Base-by-base conservation (phyloP, 2,329 filamentous ascomycete genomes). In the Cladophialophora carrionii region DNA sequence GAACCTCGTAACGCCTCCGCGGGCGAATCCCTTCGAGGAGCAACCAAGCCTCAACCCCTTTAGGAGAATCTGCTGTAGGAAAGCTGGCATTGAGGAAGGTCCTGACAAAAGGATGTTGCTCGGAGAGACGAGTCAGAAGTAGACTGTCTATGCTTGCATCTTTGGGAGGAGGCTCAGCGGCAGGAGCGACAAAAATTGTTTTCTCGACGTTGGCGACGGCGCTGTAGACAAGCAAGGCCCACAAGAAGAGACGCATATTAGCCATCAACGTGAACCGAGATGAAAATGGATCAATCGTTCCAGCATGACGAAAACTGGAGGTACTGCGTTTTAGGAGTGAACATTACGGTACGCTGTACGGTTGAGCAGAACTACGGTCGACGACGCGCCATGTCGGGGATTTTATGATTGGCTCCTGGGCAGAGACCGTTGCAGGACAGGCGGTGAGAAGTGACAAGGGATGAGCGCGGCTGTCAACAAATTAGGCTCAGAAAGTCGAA, bases 161-260 rank as follows among this genome's bases (percentile, higher is more conserved):
- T 57, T 80, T 76, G 41, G 88, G 85, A 53, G 90, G 77, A 61
- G 81, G 76, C 72, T 86, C 76, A 34, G 82, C 77, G 34, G 79
- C 74, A 10, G 93, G 92, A 24, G 86, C 92, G 41, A 89, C 81
- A 80, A 99, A 98, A 73, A 98, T 91, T 71, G 86, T 83, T 79
- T 99, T 99, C 76, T 98, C 95, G 62, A 90, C 89, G 76, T 99
- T 98, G 76, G 90, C 92, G 71, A 76, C 73, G 66, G 49, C 67
- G 41, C 53, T 20, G 17, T 56, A 43, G 22, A 53, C 17, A 56
- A 57, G 65, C 29, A 61, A 7, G n/a, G 57, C 17, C 51, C 57
- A 68, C 31, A 63, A 7, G 8, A 66, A 8, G 32, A 57, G 31
- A 17, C 37, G 31, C 32, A 24, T 29, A 9, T 53, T 56, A 34